Evolutionary conservation across 257 asterid genomes (phyloP).

Genomic region (Solanum sitiens): DNA sequence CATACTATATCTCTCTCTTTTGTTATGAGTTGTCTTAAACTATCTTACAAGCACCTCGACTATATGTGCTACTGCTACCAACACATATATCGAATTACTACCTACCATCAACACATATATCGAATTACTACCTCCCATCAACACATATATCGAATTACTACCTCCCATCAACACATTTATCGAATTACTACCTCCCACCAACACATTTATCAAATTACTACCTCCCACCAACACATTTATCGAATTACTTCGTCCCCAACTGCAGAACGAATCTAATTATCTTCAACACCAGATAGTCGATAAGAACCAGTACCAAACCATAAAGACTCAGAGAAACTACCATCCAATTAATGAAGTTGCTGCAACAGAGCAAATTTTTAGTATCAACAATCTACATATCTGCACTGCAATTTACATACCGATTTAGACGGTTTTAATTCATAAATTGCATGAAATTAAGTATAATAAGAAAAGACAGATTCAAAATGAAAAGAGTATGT

Average conservation of each 20-base stretch:
- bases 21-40: too few relatives aligned
- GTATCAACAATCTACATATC: constrained; percentile 21
- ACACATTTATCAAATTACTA: too few relatives aligned
- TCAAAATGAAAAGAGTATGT: neutral
- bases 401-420: constrained; percentile 33
- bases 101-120: too few relatives aligned
- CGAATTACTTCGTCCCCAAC: neutral
- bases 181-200: too few relatives aligned
- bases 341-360: constrained; percentile 1
- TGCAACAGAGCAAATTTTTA: neutral
- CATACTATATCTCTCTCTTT: too few relatives aligned
- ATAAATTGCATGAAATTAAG: constrained; percentile 18
- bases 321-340: neutral
- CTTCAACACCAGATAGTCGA: neutral
- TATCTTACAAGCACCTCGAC: too few relatives aligned
- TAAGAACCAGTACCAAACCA: neutral
- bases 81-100: too few relatives aligned
- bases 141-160: too few relatives aligned
- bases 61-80: too few relatives aligned
- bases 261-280: neutral
- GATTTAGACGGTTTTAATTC: constrained; percentile 41
- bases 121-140: too few relatives aligned
- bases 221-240: neutral
- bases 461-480: neutral
- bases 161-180: too few relatives aligned